These are phyloP conservation scores for Cystoisospora suis DNA, from an alignment of 169 alveolate genomes.

Conservation along the genomic window DNA sequence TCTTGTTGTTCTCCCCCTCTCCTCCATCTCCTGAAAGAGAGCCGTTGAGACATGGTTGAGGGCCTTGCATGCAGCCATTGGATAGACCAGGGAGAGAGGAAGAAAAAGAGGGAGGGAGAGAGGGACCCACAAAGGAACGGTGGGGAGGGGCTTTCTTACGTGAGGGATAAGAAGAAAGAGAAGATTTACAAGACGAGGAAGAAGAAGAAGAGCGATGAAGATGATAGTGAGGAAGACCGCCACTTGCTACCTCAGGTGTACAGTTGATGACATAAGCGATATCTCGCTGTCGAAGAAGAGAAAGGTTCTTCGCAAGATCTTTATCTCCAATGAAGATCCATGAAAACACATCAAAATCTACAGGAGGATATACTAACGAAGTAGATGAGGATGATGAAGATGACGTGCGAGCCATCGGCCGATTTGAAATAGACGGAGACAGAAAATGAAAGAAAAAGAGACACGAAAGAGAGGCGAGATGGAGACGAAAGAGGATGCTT, in stretches of 20 bases:
- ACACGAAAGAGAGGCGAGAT: not conserved
- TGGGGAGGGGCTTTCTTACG: not conserved
- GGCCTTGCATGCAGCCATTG: no score
- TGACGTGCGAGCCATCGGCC: not conserved
- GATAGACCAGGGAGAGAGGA: no score
- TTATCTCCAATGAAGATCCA: constrained; percentile 69
- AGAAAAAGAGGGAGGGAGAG: not conserved
- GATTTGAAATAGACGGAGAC: not conserved
- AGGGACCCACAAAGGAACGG: not conserved
- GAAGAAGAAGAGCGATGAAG: not conserved
- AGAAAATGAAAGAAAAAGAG: not conserved
- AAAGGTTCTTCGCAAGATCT: constrained; percentile 56
- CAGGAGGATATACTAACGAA: constrained; percentile 31
- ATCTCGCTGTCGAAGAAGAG: constrained; percentile 40
- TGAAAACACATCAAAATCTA: constrained; percentile 59
- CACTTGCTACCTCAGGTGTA: constrained; percentile 64
- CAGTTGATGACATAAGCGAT: constrained; percentile 63
- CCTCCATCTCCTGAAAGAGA: no score
- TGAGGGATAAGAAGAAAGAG: no score
- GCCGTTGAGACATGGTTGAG: no score
- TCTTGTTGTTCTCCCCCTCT: no score
- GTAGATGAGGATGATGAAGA: not conserved
- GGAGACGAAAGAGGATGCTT: not conserved
- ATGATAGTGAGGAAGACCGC: constrained; percentile 69
- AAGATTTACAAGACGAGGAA: no score